Percentiles rank a stretch among this genome's conserved stretches.
Conservation (phyloP, 2,329 filamentous ascomycete genomes). For the Penicillium sp. region DNA sequence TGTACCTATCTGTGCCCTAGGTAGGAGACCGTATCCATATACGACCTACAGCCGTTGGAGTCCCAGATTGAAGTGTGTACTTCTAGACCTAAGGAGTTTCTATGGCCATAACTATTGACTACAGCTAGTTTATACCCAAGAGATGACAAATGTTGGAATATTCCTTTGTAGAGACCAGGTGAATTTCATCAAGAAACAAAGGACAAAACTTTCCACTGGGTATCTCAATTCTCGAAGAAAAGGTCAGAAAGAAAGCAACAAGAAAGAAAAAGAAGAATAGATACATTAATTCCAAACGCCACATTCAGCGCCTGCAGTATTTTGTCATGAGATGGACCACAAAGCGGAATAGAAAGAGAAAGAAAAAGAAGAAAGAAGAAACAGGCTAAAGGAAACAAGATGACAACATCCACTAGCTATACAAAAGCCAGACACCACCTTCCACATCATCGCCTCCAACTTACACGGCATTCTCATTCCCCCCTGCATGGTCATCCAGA, state of each 20-base stretch:
- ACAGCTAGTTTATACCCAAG: too few relatives aligned
- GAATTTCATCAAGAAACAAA: neutral
- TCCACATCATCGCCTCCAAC: constrained; percentile 2
- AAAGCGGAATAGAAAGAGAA: too few relatives aligned
- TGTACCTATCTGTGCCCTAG: too few relatives aligned
- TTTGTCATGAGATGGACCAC: constrained; percentile 10
- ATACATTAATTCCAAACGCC: constrained; percentile 24
- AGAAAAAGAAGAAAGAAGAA: neutral
- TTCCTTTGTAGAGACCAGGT: neutral
- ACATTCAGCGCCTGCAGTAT: constrained; percentile 22
- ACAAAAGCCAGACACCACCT: constrained; percentile 12
- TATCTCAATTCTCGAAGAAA: constrained; percentile 22
- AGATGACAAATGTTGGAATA: too few relatives aligned
- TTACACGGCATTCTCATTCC: constrained; percentile 9
- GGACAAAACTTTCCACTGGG: constrained; percentile 16
- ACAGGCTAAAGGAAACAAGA: neutral
- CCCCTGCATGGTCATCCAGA: constrained; percentile 20
- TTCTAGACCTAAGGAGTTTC: too few relatives aligned
- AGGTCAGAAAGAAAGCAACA: constrained; percentile 2
- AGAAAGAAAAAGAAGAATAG: constrained; percentile 2
- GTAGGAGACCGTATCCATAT: too few relatives aligned
- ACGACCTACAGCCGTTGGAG: too few relatives aligned
- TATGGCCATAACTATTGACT: too few relatives aligned
- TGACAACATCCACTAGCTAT: constrained; percentile 16
- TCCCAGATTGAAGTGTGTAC: too few relatives aligned